Evolutionary conservation across 805 yeast species (phyloP).

Genomic region (Lachancea sp.): DNA sequence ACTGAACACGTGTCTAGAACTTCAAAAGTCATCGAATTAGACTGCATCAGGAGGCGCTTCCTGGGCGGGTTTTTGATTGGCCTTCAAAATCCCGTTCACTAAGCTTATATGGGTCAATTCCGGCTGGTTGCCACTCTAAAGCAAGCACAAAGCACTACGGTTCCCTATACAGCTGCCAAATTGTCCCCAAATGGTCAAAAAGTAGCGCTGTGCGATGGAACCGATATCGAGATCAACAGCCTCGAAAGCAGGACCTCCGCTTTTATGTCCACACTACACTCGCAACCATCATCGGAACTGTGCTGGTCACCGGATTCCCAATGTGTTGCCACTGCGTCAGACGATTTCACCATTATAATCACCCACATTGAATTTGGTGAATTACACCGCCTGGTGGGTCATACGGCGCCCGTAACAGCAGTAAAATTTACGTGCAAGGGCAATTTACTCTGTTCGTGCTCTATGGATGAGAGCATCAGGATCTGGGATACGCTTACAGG

Average conservation of each 20-base stretch:
- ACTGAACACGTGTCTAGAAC: too few relatives aligned
- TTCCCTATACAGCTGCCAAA: conserved; percentile 41
- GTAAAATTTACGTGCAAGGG: conserved; percentile 68
- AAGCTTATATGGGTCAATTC: conserved; percentile 5
- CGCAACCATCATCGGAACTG: conserved; percentile 65
- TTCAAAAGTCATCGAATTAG: too few relatives aligned
- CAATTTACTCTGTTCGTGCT: conserved; percentile 70
- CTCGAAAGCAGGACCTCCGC: conserved; percentile 33
- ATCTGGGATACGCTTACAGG: conserved; percentile 79
- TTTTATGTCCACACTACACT: conserved; percentile 32
- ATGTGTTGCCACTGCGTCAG: conserved; percentile 77
- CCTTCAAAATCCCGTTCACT: too few relatives aligned
- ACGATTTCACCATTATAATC: conserved; percentile 71
- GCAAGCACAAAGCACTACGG: neutral
- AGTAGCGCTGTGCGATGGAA: conserved; percentile 58
- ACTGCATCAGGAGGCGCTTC: too few relatives aligned
- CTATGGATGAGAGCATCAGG: conserved; percentile 85
- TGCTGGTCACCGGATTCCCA: conserved; percentile 71
- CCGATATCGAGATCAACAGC: conserved; percentile 54
- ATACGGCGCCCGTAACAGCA: conserved; percentile 78
- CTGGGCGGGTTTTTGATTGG: too few relatives aligned
- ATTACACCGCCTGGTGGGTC: conserved; percentile 52
- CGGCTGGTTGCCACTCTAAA: neutral
- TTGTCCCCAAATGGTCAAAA: conserved; percentile 54
- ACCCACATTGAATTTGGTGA: conserved; percentile 53